Percentiles rank a stretch among this genome's conserved stretches.
Conservation (phyloP, 345 rosid genomes). For the Adansonia digitata region DNA sequence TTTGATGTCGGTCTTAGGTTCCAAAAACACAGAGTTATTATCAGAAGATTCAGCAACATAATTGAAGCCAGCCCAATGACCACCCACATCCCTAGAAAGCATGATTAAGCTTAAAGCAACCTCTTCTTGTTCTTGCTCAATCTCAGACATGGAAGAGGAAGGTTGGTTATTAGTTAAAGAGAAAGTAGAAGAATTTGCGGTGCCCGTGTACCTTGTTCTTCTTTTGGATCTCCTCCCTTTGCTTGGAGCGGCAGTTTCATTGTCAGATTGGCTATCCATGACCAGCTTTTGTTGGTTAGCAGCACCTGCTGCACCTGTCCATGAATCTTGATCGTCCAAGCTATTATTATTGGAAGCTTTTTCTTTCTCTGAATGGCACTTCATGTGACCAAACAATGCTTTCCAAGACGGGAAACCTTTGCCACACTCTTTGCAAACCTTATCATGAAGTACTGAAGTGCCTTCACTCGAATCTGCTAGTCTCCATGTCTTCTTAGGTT, state of each 20-base stretch:
- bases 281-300: constrained; percentile 23
- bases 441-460: constrained; percentile 19
- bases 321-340: constrained; percentile 41
- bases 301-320: no score
- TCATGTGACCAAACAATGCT: constrained; percentile 42
- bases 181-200: constrained; percentile 37
- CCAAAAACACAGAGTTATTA: constrained; percentile 29
- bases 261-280: constrained; percentile 41
- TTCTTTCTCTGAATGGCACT: constrained; percentile 34
- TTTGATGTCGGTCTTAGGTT: constrained; percentile 19
- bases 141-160: constrained; percentile 45
- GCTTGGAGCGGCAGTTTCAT: constrained; percentile 32
- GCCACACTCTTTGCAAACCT: constrained; percentile 46
- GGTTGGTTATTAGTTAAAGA: constrained; percentile 30
- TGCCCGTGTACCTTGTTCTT: constrained; percentile 32
- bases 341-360: constrained; percentile 14
- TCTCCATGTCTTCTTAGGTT: constrained; percentile 51
- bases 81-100: constrained; percentile 54
- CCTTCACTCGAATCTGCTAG: constrained; percentile 22
- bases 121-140: constrained; percentile 55
- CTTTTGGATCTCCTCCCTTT: constrained; percentile 41
- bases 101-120: constrained; percentile 59
- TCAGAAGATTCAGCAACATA: constrained; percentile 40
- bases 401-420: constrained; percentile 40
- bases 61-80: constrained; percentile 24